Evolutionary conservation across 176 grass and related monocot genomes (phyloP).

Genomic region (Bolboschoenus planiculmis): DNA sequence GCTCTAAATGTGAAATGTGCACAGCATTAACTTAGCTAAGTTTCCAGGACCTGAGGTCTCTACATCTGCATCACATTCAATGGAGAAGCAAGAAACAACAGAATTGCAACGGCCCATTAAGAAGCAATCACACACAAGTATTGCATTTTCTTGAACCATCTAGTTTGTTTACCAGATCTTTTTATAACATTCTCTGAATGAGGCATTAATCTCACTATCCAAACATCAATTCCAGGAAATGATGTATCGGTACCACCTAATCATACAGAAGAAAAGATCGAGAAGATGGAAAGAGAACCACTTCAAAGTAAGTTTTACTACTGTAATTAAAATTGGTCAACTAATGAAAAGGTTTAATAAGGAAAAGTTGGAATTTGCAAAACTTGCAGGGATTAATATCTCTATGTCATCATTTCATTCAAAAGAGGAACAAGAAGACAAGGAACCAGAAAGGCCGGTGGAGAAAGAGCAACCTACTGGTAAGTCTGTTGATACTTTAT

Average conservation of each 20-base stretch:
- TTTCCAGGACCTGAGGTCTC: slow-evolving; percentile 6
- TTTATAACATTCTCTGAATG: background rate
- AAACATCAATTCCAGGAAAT: slow-evolving; percentile 21
- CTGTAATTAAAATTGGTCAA: background rate
- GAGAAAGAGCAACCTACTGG: background rate
- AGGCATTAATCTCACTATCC: background rate
- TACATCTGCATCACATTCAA: background rate
- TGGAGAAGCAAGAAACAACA: background rate
- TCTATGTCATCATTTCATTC: background rate
- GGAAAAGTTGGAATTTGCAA: background rate
- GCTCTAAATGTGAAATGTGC: background rate
- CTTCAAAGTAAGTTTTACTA: background rate
- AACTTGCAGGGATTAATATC: background rate
- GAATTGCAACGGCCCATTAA: background rate
- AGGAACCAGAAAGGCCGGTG: background rate
- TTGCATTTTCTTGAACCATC: background rate
- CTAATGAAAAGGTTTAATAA: background rate
- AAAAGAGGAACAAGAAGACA: background rate
- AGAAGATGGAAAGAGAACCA: background rate
- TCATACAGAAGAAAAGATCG: slow-evolving; percentile 1
- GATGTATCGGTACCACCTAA: background rate
- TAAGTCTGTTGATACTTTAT: background rate
- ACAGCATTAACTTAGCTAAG: background rate
- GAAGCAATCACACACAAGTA: background rate
- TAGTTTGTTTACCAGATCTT: slow-evolving; percentile 4